Base-by-base conservation (phyloP, 2,329 filamentous ascomycete species). In the Alternaria longipes region DNA sequence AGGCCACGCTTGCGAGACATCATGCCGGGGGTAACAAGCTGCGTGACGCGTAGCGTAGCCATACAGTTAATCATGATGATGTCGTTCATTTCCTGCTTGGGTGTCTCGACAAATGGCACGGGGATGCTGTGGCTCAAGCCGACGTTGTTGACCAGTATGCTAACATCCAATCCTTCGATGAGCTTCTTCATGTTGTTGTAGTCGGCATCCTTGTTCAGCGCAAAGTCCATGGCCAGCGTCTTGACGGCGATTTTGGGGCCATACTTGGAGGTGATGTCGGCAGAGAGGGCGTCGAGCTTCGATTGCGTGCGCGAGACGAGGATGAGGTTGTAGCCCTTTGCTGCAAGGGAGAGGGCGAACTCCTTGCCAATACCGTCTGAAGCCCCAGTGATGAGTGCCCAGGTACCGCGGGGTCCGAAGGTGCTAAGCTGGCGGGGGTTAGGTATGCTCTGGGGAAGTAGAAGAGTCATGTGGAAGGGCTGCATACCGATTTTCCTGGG, bases 311-410 rank as follows among this genome's bases (percentile, higher is more conserved):
- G 94, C 46, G 95, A 98, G 63, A 99, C 90, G 70, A 99, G 92
- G 64, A 99, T 84, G 71, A 98, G 85, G 81, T 97, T 98, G 88
- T 94, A 99, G 73, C 94, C 94, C 78, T 95, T 94, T 63, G 88
- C 84, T 24, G 95, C 94, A 59, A 99, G 89, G 79, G 98, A 93
- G 32, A 91, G 85, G 38, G 94, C 93, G 78, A 93, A 99, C 82
- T 99, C 95, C 82, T 97, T 98, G 77, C 95, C 95, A 65, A 99
- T 89, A 66, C 95, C 96, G 80, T 99, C 95, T 11, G 94, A 97
- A 53, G 94, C 95, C 65, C 95, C 95, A 26, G 95, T 99, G 41
- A 99, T 87, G 56, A 99, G 88, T 32, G 92, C 95, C 94, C 94
- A 99, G 60, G 91, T 94, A 64, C 94, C 94, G 74, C 93, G 92